Base-by-base conservation (phyloP, 176 grass and related monocot species). In the Cymbopogon citratus region DNA sequence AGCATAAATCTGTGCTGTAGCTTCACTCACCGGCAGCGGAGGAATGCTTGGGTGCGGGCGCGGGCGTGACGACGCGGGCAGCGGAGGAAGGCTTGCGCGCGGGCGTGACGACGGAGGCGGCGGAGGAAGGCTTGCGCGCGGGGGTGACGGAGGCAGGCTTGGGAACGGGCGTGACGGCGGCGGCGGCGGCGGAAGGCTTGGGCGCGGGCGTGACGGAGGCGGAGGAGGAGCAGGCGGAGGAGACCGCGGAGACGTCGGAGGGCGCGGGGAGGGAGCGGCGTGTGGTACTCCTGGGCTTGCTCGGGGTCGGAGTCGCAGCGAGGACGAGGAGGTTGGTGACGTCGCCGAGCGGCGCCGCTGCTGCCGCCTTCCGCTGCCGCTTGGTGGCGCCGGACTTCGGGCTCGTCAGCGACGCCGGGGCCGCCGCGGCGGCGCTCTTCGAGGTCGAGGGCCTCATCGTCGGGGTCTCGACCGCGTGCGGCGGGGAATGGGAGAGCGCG, bases 261-360 rank as follows among this genome's bases (percentile, higher is more conserved):
- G 52, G 74, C 38, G 29, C 14, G 13, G 49, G 52, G 5, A 59
- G 49, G 1, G 82, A 3, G 12, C 63, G 21, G 46, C 56, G 39
- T 0, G 21, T 11, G 9, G 28, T n/a, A 0, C 78, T 26, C 29
- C 33, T 19, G 2, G 65, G 78, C 31, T 54, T 69, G 76, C 0
- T 65, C 9, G 38, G 38, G 38, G 45, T 31, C 6, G 76, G 43
- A 31, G 43, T 65, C 10, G 15, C 51, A 44, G 60, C 12, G 54
- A 38, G 11, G 63, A 68, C 39, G 83, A 48, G 12, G 62, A 74
- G 67, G 87, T 93, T 93, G 79, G 82, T 93, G 78, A 93, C 78
- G 38, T 93, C 87, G 69, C 74, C 67, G 12, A 90, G 38, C 5
- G 90, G 80, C 56, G 29, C 65, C 65, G 39, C 64, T 38, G 40